Conservation (phyloP, 495 filamentous ascomycete species). For the Penicillium macrosclerotiorum region DNA sequence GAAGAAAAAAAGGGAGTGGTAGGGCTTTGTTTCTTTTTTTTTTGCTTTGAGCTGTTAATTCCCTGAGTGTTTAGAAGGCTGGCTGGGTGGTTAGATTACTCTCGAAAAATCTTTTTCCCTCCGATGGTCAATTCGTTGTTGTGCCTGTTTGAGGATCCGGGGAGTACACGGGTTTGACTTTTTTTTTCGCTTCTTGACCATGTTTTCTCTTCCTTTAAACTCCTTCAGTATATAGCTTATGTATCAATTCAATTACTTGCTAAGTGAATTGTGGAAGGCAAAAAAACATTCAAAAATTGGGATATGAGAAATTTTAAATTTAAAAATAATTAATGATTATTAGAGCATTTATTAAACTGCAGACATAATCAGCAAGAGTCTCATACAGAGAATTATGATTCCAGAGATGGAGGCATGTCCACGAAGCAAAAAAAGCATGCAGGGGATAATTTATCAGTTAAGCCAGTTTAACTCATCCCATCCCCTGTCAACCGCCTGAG, state of each 20-base stretch:
- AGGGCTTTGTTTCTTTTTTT: background rate
- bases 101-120: too few relatives aligned
- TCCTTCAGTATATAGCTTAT: slow-evolving; percentile 17
- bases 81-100: too few relatives aligned
- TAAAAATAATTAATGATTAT: background rate
- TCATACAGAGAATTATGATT: background rate
- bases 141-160: slow-evolving; percentile 6
- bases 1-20: background rate
- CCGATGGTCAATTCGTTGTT: background rate
- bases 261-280: too few relatives aligned
- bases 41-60: slow-evolving; percentile 10
- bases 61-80: slow-evolving; percentile 16
- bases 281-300: too few relatives aligned
- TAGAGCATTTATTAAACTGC: background rate
- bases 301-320: too few relatives aligned
- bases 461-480: slow-evolving; percentile 65
- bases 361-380: slow-evolving; percentile 18
- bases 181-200: slow-evolving; percentile 9
- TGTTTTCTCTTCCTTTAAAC: slow-evolving; percentile 1
- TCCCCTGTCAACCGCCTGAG: slow-evolving; percentile 48
- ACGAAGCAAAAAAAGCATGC: slow-evolving; percentile 11
- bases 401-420: slow-evolving; percentile 3
- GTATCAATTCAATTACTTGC: slow-evolving; percentile 8
- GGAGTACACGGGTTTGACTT: background rate
- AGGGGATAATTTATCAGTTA: slow-evolving; percentile 49